phyloP scores from a whole-genome alignment of 2,329 filamentous ascomycete genomes.

The Xylaria sp. region DNA sequence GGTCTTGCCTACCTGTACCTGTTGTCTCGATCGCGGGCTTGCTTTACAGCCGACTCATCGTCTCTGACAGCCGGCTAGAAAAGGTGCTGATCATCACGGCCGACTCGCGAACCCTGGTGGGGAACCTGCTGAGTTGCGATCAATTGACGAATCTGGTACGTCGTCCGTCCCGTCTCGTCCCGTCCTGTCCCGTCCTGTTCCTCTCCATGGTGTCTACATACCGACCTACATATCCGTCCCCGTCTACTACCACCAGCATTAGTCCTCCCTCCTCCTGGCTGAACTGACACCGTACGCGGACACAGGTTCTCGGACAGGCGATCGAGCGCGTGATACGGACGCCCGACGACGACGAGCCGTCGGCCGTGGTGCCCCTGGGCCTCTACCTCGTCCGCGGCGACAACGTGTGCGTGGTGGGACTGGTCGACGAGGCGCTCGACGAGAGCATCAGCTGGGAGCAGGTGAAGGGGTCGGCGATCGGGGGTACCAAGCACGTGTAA shows the following conservation, averaged over 20 bases:
- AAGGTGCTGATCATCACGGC: slow-evolving; percentile 90
- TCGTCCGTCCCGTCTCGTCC: slow-evolving; percentile 3
- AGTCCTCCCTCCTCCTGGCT: background rate
- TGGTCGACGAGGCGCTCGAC: slow-evolving; percentile 89
- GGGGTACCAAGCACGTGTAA: slow-evolving; percentile 76
- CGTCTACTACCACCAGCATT: too few relatives aligned
- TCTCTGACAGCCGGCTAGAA: slow-evolving; percentile 59
- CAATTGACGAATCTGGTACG: slow-evolving; percentile 84
- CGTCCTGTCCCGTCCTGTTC: background rate
- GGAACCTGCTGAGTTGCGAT: slow-evolving; percentile 83
- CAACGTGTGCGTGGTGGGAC: slow-evolving; percentile 86
- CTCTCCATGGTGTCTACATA: too few relatives aligned
- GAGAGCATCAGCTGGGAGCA: slow-evolving; percentile 89
- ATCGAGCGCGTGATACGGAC: slow-evolving; percentile 89
- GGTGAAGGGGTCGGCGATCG: slow-evolving; percentile 82
- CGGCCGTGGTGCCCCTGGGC: slow-evolving; percentile 79
- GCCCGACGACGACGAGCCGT: slow-evolving; percentile 79
- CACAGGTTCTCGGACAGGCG: slow-evolving; percentile 75
- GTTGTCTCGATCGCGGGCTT: slow-evolving; percentile 4
- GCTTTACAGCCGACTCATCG: slow-evolving; percentile 18
- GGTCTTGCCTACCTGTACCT: background rate
- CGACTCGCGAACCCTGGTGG: slow-evolving; percentile 84
- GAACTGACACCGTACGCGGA: background rate
- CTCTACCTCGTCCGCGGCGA: slow-evolving; percentile 92
- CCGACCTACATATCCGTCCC: too few relatives aligned